Evolutionary conservation across 2,329 filamentous ascomycete species (phyloP), one percentile per base, ranked within the genome.

Genomic region (Cercospora sp.): DNA sequence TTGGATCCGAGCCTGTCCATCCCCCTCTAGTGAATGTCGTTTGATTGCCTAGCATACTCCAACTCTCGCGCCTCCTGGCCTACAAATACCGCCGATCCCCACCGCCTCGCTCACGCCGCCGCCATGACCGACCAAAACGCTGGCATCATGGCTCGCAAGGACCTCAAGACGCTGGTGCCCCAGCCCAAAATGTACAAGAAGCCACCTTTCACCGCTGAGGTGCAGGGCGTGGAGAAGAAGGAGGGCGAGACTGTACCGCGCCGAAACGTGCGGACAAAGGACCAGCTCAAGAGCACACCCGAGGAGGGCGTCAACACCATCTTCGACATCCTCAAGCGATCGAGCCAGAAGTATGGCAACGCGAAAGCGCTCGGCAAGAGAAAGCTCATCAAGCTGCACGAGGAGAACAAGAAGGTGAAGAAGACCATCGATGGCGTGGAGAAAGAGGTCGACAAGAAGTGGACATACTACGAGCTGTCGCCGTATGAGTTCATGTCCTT

Each of bases 381-480:
- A 71, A 90, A 87, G 79, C 85, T 96, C 67, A 80, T 97, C 80
- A 85, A 90, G 80, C 88, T 90, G 58, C 93, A 96, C 80, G 87
- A 87, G 75, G 93, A 97, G 84, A 90, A 87, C 74, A 96, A 94
- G 84, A 95, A 93, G 86, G 83, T 97, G 73, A 91, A 93, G 85
- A 97, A 96, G 86, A 85, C 92, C 61, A 83, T 96, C 67, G 91
- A 96, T 76, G 93, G 93, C 73, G 86, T 91, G 78, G 86, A 93
- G 79, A 84, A 86, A 72, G 87, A 94, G 81, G 88, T 95, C 36
- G 91, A 96, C 71, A 97, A 96, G 87, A 88, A 94, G 79, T 97
- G 93, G 93, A 89, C 90, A 63, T 96, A 89, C 81, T 96, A 92
- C 74, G 93, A 97, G 85, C 88, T 96, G 73, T 90, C 90, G 69